phyloP scores from a whole-genome alignment of 768 basidiomycete genomes.

The Phylloporus sp. region DNA sequence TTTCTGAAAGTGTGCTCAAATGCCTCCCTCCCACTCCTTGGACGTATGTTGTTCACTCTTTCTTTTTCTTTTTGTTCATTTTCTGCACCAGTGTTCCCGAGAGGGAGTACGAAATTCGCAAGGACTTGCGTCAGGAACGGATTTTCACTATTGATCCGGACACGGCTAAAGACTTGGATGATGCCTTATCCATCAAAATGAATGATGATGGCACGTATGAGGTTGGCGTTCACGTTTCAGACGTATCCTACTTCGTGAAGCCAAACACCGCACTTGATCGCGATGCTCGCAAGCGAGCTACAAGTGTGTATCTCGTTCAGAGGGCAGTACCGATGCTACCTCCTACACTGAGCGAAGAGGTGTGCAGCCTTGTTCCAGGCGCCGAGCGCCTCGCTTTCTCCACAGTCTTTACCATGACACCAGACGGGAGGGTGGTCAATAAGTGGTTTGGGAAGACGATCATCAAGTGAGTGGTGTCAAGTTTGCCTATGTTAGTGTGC shows the following conservation, averaged over 20 bases:
- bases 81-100: conserved; percentile 66
- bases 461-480: conserved; percentile 58
- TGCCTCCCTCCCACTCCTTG: conserved; percentile 95
- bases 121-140: conserved; percentile 79
- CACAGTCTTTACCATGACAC: conserved; percentile 77
- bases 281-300: conserved; percentile 95
- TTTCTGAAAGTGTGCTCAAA: conserved; percentile 90
- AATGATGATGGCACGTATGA: conserved; percentile 93
- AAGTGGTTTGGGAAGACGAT: conserved; percentile 94
- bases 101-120: conserved; percentile 79
- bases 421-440: conserved; percentile 74
- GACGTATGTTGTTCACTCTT: conserved; percentile 49
- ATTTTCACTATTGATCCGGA: conserved; percentile 93
- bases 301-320: conserved; percentile 95
- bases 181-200: conserved; percentile 83
- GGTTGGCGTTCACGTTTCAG: conserved; percentile 92
- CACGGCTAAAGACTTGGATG: conserved; percentile 88
- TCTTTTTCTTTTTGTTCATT: conserved; percentile 7
- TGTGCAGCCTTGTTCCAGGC: conserved; percentile 87
- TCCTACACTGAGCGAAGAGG: conserved; percentile 83
- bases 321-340: conserved; percentile 97
- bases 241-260: conserved; percentile 93
- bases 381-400: conserved; percentile 91
- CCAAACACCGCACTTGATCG: conserved; percentile 96
- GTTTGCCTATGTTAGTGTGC: not conserved